Conservation (phyloP, 345 rosid species). For the Citropsis articulata region DNA sequence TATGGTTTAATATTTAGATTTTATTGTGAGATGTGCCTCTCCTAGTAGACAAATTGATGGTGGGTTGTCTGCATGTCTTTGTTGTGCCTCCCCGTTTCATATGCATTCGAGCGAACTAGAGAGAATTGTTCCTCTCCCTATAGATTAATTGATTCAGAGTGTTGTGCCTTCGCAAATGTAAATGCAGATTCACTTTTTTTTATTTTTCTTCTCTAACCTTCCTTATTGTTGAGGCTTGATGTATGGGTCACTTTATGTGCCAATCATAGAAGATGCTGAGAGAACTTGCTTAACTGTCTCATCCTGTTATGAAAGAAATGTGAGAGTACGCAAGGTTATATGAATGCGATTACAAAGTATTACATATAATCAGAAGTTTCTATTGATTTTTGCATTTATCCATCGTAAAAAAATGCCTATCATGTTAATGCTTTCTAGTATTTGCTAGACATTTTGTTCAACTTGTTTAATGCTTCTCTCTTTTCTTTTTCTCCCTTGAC, state of each 20-base stretch:
- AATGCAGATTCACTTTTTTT: background rate
- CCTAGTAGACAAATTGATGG: background rate
- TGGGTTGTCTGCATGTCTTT: background rate
- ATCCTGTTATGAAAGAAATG: background rate
- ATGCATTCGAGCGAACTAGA: background rate
- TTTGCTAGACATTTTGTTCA: background rate
- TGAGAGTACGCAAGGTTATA: background rate
- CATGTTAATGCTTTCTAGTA: background rate
- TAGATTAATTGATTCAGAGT: background rate
- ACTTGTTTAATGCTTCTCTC: conserved; percentile 15
- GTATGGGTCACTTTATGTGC: background rate
- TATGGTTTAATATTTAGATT: background rate
- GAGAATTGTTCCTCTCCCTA: background rate
- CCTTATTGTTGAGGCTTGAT: background rate
- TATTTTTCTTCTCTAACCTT: background rate
- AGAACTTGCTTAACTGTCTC: background rate
- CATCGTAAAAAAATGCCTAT: background rate
- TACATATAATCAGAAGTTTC: background rate
- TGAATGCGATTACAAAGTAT: background rate
- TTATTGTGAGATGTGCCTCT: background rate
- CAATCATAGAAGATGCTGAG: background rate
- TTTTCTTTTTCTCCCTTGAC: conserved; percentile 5
- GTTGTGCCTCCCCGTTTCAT: background rate
- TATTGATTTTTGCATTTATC: background rate
- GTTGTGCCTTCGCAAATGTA: background rate